These are phyloP conservation scores for Exophiala sp. DNA, from an alignment of 2,329 filamentous ascomycete species.

Conservation along the genomic window DNA sequence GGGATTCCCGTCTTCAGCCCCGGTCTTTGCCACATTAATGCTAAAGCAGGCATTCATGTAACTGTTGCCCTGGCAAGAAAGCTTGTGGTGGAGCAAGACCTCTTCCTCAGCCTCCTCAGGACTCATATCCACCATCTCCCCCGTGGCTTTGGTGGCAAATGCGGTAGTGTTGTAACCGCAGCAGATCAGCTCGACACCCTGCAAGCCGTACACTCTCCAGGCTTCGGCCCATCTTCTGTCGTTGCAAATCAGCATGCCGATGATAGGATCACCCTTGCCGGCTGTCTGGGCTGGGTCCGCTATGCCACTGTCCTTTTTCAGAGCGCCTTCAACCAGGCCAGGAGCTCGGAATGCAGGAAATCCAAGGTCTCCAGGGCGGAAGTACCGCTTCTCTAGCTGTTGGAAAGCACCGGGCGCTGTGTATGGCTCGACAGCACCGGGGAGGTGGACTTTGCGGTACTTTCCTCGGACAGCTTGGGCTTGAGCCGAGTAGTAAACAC, in stretches of 20 bases:
- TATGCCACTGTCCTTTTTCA: background rate
- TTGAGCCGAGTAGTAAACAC: conserved; percentile 46
- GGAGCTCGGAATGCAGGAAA: conserved; percentile 50
- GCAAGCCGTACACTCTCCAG: conserved; percentile 49
- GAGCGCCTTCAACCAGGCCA: conserved; percentile 37
- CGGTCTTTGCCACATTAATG: conserved; percentile 46
- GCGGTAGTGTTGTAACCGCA: conserved; percentile 49
- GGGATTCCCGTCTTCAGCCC: conserved; percentile 46
- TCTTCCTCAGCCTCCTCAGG: conserved; percentile 32
- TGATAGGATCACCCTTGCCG: conserved; percentile 45
- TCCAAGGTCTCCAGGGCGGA: conserved; percentile 47
- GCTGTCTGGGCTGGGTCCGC: conserved; percentile 4
- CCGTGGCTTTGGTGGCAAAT: conserved; percentile 39
- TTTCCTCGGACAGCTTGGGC: conserved; percentile 42
- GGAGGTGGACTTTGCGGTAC: conserved; percentile 52
- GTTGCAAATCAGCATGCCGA: conserved; percentile 53
- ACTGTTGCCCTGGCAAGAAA: conserved; percentile 48
- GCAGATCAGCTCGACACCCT: conserved; percentile 45
- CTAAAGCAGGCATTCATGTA: conserved; percentile 51
- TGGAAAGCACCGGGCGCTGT: conserved; percentile 44
- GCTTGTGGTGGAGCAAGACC: conserved; percentile 45
- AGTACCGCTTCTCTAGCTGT: conserved; percentile 53
- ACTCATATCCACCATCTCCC: background rate
- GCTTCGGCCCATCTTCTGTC: conserved; percentile 50
- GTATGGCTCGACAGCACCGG: conserved; percentile 47